Conservation (phyloP, 345 rosid genomes). For the Eutrema yunnanense region DNA sequence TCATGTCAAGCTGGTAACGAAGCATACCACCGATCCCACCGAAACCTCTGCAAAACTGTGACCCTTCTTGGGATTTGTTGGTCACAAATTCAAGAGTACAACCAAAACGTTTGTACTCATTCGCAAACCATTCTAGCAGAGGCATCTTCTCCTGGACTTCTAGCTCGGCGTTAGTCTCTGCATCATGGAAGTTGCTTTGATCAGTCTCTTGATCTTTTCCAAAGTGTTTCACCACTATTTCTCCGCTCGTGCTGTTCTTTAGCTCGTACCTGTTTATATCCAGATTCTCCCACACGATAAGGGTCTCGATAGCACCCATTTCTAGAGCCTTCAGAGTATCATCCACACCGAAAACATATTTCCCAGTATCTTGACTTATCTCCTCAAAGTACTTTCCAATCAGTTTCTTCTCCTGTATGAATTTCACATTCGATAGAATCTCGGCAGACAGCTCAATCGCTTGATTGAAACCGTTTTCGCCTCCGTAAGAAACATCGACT, state of each 20-base stretch:
- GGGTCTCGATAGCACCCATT: slow-evolving; percentile 89
- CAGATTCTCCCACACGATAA: slow-evolving; percentile 89
- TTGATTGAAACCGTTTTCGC: slow-evolving; percentile 89
- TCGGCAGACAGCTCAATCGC: slow-evolving; percentile 89
- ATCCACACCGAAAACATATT: slow-evolving; percentile 81
- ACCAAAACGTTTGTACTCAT: slow-evolving; percentile 79
- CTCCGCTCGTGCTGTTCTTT: slow-evolving; percentile 59
- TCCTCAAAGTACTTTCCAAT: slow-evolving; percentile 94
- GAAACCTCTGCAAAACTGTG: slow-evolving; percentile 90
- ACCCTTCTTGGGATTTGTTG: slow-evolving; percentile 91
- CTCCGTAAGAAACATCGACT: slow-evolving; percentile 91
- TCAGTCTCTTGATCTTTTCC: slow-evolving; percentile 77
- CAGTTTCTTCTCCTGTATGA: slow-evolving; percentile 87
- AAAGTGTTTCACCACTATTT: slow-evolving; percentile 54
- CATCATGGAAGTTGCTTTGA: slow-evolving; percentile 67
- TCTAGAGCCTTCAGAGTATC: slow-evolving; percentile 82
- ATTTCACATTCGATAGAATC: slow-evolving; percentile 82
- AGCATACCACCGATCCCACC: slow-evolving; percentile 95
- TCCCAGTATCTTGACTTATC: slow-evolving; percentile 91
- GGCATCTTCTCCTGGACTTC: slow-evolving; percentile 77
- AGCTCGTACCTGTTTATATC: slow-evolving; percentile 65
- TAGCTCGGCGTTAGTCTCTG: slow-evolving; percentile 50
- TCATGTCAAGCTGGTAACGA: slow-evolving; percentile 85
- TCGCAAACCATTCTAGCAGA: slow-evolving; percentile 87
- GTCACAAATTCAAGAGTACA: slow-evolving; percentile 84